phyloP scores from a whole-genome alignment of 352 stramenopile species.

The Phytophthora sansomeana region DNA sequence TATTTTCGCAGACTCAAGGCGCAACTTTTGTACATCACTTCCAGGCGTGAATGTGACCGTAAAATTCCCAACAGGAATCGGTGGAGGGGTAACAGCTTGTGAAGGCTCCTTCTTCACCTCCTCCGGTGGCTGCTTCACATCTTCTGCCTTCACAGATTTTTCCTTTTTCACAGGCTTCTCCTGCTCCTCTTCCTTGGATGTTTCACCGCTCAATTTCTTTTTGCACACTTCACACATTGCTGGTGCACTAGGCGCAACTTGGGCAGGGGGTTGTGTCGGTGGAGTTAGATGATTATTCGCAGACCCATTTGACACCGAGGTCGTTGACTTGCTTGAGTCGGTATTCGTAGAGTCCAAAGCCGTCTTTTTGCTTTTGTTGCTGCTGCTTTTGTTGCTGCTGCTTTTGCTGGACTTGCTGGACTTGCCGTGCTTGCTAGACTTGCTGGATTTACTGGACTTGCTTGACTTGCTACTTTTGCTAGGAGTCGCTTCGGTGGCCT shows the following conservation, averaged over 20 bases:
- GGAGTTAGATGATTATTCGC: constrained; percentile 28
- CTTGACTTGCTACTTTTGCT: constrained; percentile 33
- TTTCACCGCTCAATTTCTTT: constrained; percentile 60
- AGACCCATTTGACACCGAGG: constrained; percentile 31
- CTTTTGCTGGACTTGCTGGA: constrained; percentile 34
- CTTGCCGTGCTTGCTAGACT: constrained; percentile 35
- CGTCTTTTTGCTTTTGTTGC: constrained; percentile 32
- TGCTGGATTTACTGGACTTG: constrained; percentile 45
- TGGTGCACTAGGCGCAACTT: constrained; percentile 39
- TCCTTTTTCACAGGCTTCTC: constrained; percentile 36
- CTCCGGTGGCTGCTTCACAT: constrained; percentile 35
- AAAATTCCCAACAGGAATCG: constrained; percentile 45
- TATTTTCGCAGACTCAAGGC: constrained; percentile 54
- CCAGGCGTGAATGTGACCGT: constrained; percentile 48
- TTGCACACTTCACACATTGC: constrained; percentile 69
- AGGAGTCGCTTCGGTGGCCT: constrained; percentile 15
- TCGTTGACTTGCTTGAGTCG: constrained; percentile 22
- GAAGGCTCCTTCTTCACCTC: constrained; percentile 41
- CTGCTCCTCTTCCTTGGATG: constrained; percentile 34
- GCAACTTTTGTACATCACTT: constrained; percentile 64
- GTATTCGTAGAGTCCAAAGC: constrained; percentile 26
- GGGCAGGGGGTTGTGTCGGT: constrained; percentile 18
- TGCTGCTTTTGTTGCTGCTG: constrained; percentile 34
- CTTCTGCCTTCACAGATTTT: constrained; percentile 48
- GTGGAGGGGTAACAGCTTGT: constrained; percentile 6